Conservation (phyloP, 2,329 filamentous ascomycete genomes). For the Sporothrix inflata region DNA sequence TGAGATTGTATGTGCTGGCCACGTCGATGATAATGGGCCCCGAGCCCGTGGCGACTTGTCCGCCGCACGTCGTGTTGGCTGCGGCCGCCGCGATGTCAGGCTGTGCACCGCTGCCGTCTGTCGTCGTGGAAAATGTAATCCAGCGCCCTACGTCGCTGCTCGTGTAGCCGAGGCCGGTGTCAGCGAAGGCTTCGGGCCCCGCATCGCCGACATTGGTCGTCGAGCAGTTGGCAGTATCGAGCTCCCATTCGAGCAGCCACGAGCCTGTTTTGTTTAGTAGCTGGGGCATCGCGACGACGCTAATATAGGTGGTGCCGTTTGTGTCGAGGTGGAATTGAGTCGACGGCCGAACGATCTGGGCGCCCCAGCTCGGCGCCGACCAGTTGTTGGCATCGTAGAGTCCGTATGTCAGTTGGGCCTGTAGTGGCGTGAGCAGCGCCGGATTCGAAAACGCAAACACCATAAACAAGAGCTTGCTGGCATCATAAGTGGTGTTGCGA, state of each 20-base stretch:
- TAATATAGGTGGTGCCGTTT: neutral
- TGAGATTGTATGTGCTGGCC: too few species aligned
- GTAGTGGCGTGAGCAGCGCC: neutral
- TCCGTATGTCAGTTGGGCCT: neutral
- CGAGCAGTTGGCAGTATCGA: neutral
- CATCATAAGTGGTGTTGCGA: neutral
- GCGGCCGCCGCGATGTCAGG: too few species aligned
- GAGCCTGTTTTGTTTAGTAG: neutral
- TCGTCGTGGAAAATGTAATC: too few species aligned
- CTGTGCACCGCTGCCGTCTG: too few species aligned
- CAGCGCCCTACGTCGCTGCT: too few species aligned
- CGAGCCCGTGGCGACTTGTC: too few species aligned
- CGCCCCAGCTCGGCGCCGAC: too few species aligned
- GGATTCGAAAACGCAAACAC: neutral
- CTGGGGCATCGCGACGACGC: neutral
- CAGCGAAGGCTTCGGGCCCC: too few species aligned
- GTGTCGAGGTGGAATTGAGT: neutral
- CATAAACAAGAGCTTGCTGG: neutral
- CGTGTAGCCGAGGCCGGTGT: too few species aligned
- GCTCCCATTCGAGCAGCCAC: neutral
- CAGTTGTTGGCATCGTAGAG: neutral
- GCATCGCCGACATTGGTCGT: neutral
- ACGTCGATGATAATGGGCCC: too few species aligned
- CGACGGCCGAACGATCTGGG: neutral
- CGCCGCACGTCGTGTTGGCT: too few species aligned